phyloP scores from a whole-genome alignment of 1,284 basidiomycete genomes.

The Apiotrichum laibachii region DNA sequence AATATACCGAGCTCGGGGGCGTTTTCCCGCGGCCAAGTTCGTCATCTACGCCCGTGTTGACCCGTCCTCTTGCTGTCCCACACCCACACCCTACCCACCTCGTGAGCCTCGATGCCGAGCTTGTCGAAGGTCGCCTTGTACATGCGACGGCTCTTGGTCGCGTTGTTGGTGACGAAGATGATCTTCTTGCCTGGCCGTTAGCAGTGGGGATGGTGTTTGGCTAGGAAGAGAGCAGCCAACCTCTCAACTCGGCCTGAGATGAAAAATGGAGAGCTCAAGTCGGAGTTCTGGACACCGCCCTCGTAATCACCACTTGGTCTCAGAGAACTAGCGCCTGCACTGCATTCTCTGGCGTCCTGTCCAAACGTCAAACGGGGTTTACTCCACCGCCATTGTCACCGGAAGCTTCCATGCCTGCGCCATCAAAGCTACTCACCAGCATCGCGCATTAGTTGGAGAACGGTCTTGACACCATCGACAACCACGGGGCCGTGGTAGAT shows the following conservation, averaged over 20 bases:
- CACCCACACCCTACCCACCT: conserved; percentile 58
- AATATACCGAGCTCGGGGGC: too few species aligned
- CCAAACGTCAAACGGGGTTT: too few species aligned
- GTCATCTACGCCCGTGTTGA: too few species aligned
- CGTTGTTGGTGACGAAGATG: conserved; percentile 96
- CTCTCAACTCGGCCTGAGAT: too few species aligned
- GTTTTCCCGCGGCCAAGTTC: too few species aligned
- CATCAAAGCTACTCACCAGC: conserved; percentile 31
- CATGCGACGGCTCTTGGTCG: conserved; percentile 82
- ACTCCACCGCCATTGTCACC: not conserved
- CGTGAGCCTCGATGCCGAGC: conserved; percentile 77
- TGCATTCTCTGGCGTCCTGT: too few species aligned
- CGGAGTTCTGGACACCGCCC: too few species aligned
- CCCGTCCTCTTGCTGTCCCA: too few species aligned
- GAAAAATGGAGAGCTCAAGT: too few species aligned
- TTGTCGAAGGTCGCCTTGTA: conserved; percentile 90
- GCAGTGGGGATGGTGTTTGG: not conserved
- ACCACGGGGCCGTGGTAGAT: conserved; percentile 83
- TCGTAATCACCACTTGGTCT: not conserved
- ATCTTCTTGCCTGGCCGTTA: conserved; percentile 70
- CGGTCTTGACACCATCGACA: conserved; percentile 72
- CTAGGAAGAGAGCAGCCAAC: too few species aligned
- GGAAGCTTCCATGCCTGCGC: too few species aligned
- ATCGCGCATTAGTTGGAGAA: conserved; percentile 63
- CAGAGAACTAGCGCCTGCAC: too few species aligned